Evolutionary conservation across 306 rosid species (phyloP).

Genomic region (Potentilla sterilis): DNA sequence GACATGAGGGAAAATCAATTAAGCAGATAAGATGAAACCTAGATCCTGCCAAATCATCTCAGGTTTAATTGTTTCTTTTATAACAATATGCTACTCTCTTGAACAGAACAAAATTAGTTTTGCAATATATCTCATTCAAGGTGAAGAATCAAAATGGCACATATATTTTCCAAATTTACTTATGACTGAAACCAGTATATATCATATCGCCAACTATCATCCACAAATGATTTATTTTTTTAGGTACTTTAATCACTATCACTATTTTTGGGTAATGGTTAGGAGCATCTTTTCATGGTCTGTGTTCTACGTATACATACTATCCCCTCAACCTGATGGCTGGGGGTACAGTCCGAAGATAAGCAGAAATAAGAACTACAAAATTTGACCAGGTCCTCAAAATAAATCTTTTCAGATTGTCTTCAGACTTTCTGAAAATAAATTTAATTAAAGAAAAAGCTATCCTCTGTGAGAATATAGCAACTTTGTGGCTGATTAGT

Average conservation of each 20-base stretch:
- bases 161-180: neutral
- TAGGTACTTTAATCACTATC: neutral
- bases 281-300: neutral
- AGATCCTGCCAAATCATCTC: slow-evolving; percentile 3
- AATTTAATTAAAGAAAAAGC: neutral
- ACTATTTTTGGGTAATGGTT: neutral
- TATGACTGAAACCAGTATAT: neutral
- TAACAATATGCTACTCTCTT: too few relatives aligned
- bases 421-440: neutral
- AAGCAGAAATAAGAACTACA: neutral
- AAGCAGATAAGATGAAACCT: slow-evolving; percentile 10
- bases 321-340: neutral
- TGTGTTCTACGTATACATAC: neutral
- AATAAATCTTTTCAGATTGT: neutral
- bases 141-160: slow-evolving; percentile 1
- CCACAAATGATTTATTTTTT: neutral
- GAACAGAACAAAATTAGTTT: neutral
- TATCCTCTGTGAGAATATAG: neutral
- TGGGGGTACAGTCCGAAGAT: neutral
- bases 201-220: neutral
- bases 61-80: neutral
- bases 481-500: neutral
- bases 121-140: neutral
- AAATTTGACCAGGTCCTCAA: neutral
- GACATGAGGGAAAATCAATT: slow-evolving; percentile 21